Conservation (phyloP, 768 basidiomycete species). For the Tylopilus cervinicoccineus region DNA sequence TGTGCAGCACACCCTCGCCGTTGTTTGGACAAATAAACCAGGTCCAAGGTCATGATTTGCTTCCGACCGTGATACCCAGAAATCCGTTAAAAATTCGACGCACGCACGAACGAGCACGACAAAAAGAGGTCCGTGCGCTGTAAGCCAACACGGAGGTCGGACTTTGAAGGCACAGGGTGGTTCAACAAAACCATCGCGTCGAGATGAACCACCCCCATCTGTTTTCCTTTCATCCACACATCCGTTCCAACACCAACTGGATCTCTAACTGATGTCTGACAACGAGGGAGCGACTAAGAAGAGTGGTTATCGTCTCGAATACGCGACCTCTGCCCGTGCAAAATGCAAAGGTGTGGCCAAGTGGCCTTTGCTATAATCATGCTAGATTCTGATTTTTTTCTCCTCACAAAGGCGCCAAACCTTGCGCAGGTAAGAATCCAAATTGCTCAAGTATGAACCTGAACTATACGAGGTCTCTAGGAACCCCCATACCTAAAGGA, state of each 20-base stretch:
- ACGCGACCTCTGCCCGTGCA: conserved; percentile 60
- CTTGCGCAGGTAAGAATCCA: conserved; percentile 55
- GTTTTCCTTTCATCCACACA: conserved; percentile 28
- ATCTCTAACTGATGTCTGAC: conserved; percentile 30
- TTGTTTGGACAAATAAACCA: conserved; percentile 33
- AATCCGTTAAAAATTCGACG: conserved; percentile 14
- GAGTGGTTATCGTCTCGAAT: conserved; percentile 73
- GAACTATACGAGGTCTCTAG: conserved; percentile 34
- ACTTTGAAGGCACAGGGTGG: conserved; percentile 37
- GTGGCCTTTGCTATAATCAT: conserved; percentile 7
- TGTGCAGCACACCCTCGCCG: background rate
- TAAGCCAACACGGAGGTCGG: conserved; percentile 30
- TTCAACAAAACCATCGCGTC: conserved; percentile 38
- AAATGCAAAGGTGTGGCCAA: conserved; percentile 70
- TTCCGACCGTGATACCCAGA: conserved; percentile 9
- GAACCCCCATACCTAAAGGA: conserved; percentile 70
- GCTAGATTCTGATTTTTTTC: conserved; percentile 18
- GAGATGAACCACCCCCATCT: conserved; percentile 35
- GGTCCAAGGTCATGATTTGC: conserved; percentile 9
- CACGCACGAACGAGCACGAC: conserved; percentile 23
- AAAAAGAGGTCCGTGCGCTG: conserved; percentile 35
- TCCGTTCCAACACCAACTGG: conserved; percentile 14
- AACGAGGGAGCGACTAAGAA: conserved; percentile 33
- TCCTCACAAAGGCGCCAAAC: conserved; percentile 64
- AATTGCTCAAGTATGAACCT: background rate